Evolutionary conservation across 2,329 filamentous ascomycete genomes (phyloP).

Genomic region (Neofusicoccum sp.): DNA sequence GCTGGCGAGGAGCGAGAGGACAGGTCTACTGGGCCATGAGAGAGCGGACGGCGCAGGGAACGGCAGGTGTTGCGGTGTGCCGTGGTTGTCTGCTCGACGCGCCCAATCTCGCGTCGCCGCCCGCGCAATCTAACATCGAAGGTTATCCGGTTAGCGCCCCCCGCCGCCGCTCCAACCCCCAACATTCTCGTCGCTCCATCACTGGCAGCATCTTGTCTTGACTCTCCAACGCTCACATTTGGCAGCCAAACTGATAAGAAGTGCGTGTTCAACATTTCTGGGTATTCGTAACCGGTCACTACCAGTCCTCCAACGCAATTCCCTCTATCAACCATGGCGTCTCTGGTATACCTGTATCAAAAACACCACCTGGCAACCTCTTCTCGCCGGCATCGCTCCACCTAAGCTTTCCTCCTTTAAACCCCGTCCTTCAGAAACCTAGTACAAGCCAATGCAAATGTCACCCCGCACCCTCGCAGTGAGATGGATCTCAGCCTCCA

Average conservation of each 20-base stretch:
- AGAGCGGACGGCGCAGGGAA: neutral
- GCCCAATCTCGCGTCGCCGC: neutral
- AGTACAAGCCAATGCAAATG: conserved; percentile 60
- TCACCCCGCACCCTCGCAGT: conserved; percentile 61
- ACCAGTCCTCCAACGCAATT: neutral
- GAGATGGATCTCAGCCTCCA: conserved; percentile 62
- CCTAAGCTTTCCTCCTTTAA: neutral
- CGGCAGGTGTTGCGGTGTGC: conserved; percentile 1
- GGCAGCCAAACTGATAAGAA: too few species aligned
- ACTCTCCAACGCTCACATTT: too few species aligned
- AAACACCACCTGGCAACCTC: too few species aligned
- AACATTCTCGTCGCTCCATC: neutral
- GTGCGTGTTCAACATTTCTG: neutral
- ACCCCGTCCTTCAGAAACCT: conserved; percentile 23
- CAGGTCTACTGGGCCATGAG: neutral
- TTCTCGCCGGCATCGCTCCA: neutral
- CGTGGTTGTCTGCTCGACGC: neutral
- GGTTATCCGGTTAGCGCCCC: conserved; percentile 8
- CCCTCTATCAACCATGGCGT: neutral
- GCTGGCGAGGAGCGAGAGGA: neutral
- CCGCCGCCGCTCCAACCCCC: neutral
- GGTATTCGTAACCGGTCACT: neutral
- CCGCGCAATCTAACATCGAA: conserved; percentile 7
- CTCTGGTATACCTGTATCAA: neutral
- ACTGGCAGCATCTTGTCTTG: neutral